These are phyloP conservation scores for Huiozyma sinensis DNA, from an alignment of 805 yeast species.

Conservation along the genomic window DNA sequence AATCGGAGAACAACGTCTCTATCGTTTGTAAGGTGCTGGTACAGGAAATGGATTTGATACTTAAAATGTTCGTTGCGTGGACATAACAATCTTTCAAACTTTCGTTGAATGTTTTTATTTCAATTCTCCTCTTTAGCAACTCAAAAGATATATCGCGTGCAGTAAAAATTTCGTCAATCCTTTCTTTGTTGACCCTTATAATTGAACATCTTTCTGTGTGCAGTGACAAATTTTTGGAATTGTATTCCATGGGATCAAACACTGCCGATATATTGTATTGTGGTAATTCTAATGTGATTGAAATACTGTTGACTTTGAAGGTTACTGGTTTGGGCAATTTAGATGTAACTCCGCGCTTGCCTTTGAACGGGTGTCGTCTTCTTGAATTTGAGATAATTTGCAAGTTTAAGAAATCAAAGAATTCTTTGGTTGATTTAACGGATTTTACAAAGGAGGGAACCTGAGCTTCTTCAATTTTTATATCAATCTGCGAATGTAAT, in stretches of 20 bases:
- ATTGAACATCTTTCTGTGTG: too few species aligned
- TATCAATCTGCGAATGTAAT: conserved; percentile 1
- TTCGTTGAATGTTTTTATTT: background rate
- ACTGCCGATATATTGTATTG: conserved; percentile 2
- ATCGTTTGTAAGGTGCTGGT: background rate
- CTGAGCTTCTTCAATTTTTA: background rate
- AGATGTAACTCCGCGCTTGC: too few species aligned
- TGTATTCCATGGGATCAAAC: conserved; percentile 2
- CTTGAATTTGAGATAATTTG: too few species aligned
- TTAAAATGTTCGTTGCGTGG: background rate
- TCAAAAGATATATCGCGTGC: too few species aligned
- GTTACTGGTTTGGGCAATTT: too few species aligned
- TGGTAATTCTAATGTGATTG: background rate
- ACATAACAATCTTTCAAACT: background rate
- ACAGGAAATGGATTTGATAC: background rate
- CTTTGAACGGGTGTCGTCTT: too few species aligned
- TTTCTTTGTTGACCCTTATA: too few species aligned
- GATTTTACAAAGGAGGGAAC: background rate
- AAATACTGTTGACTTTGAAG: background rate
- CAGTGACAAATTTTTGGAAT: too few species aligned
- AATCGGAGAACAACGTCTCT: background rate
- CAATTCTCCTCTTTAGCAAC: too few species aligned
- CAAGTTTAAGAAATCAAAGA: background rate
- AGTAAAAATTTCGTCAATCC: too few species aligned
- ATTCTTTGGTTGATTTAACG: background rate